Evolutionary conservation across 805 yeast species (phyloP).

Genomic region (Scheffersomyces ergatensis): DNA sequence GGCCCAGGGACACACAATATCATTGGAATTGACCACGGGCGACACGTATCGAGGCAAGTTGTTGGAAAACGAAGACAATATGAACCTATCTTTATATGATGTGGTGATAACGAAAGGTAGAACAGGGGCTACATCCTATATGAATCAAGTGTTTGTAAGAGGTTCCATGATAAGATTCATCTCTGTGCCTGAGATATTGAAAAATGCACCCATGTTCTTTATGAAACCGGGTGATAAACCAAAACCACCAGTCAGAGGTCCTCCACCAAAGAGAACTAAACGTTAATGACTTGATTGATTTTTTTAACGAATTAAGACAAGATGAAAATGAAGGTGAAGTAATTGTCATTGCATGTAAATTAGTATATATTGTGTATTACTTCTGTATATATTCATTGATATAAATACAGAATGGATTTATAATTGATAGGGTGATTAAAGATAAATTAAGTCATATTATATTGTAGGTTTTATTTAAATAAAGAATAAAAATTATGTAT

Average conservation of each 20-base stretch:
- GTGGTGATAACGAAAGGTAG: conserved; percentile 68
- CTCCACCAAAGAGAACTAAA: conserved; percentile 38
- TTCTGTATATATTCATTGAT: too few species aligned
- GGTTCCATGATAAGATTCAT: conserved; percentile 88
- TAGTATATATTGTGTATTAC: not conserved
- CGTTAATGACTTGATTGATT: conserved; percentile 10
- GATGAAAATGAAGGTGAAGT: too few species aligned
- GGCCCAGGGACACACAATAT: conserved; percentile 82
- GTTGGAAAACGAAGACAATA: conserved; percentile 84
- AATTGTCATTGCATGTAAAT: not conserved
- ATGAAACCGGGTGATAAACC: conserved; percentile 58
- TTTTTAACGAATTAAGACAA: not conserved
- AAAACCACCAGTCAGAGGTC: conserved; percentile 69
- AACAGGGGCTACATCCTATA: conserved; percentile 70
- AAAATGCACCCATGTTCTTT: conserved; percentile 85
- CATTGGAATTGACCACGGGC: conserved; percentile 82
- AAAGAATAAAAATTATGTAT: too few species aligned
- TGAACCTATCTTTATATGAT: conserved; percentile 86
- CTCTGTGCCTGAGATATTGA: conserved; percentile 83
- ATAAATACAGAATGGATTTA: not conserved
- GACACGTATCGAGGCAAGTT: conserved; percentile 86
- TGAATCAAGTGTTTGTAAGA: conserved; percentile 84
- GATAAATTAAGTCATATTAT: not conserved
- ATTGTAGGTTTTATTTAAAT: too few species aligned
- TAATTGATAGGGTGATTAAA: not conserved